These are phyloP conservation scores for Lentinula detonsa DNA, from an alignment of 768 basidiomycete species.

Conservation along the genomic window DNA sequence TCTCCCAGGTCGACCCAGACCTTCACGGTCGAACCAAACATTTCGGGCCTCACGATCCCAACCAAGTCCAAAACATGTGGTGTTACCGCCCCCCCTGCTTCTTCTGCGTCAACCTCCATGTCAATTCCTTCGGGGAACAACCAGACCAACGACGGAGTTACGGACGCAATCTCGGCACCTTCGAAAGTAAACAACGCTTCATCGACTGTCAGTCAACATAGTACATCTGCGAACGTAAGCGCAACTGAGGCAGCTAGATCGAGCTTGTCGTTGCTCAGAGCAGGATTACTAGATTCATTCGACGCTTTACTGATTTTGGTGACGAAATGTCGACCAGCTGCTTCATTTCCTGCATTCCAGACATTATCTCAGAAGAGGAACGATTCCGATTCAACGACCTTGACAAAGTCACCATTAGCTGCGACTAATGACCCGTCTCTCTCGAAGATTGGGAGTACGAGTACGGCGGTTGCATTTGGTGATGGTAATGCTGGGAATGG, in stretches of 20 bases:
- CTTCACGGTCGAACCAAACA: not conserved
- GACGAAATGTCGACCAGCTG: not conserved
- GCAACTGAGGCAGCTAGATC: not conserved
- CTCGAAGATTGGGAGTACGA: too few relatives aligned
- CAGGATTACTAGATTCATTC: slow-evolving; percentile 1
- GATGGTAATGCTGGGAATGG: not conserved
- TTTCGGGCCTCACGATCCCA: not conserved
- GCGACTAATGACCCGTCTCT: too few relatives aligned
- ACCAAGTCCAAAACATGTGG: not conserved
- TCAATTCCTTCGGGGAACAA: not conserved
- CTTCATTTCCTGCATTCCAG: not conserved
- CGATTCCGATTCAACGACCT: too few relatives aligned
- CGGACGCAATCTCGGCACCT: not conserved
- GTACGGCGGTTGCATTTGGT: too few relatives aligned
- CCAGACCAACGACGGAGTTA: not conserved
- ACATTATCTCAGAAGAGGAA: not conserved
- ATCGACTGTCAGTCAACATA: not conserved
- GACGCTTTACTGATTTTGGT: not conserved
- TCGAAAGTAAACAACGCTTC: not conserved
- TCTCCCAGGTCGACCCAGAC: too few relatives aligned
- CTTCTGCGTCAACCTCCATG: not conserved
- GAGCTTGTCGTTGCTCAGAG: not conserved
- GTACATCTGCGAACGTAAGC: not conserved
- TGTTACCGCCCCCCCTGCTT: not conserved
- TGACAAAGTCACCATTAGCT: too few relatives aligned